Evolutionary conservation across 257 asterid species (phyloP).

Genomic region (Scutellaria galericulata): DNA sequence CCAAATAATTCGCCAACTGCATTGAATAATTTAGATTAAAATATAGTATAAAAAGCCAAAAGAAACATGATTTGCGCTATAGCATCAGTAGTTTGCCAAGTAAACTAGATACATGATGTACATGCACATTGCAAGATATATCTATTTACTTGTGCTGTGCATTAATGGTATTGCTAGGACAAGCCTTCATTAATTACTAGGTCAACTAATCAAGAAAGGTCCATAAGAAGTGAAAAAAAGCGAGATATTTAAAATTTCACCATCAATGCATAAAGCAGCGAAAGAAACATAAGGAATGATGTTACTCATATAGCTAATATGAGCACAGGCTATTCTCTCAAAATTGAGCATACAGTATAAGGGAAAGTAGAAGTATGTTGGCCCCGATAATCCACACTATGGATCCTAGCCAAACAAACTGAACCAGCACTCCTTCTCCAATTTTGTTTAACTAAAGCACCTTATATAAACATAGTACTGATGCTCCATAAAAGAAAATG

Average conservation of each 20-base stretch:
- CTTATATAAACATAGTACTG: neutral
- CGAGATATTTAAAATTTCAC: neutral
- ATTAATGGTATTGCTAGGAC: neutral
- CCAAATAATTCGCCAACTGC: conserved; percentile 86
- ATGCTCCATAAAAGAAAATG: neutral
- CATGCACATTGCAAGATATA: conserved; percentile 1
- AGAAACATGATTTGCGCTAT: neutral
- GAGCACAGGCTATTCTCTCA: no score
- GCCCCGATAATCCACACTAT: neutral
- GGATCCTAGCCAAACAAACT: neutral
- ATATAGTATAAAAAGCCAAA: conserved; percentile 6
- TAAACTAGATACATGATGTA: neutral
- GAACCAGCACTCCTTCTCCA: neutral
- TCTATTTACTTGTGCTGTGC: neutral
- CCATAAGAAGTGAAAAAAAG: neutral
- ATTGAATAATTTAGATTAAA: conserved; percentile 27
- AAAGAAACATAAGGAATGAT: neutral
- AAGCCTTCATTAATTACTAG: conserved; percentile 2
- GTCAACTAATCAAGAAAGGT: conserved; percentile 17
- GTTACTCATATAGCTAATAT: neutral
- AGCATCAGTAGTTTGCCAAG: conserved; percentile 16
- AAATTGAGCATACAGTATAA: neutral
- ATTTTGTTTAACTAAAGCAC: neutral
- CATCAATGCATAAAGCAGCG: neutral
- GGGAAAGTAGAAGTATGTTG: neutral